Evolutionary conservation across 2,329 filamentous ascomycete genomes (phyloP), one percentile per base, ranked within the genome.

Genomic region (Cryphonectria naterciae): DNA sequence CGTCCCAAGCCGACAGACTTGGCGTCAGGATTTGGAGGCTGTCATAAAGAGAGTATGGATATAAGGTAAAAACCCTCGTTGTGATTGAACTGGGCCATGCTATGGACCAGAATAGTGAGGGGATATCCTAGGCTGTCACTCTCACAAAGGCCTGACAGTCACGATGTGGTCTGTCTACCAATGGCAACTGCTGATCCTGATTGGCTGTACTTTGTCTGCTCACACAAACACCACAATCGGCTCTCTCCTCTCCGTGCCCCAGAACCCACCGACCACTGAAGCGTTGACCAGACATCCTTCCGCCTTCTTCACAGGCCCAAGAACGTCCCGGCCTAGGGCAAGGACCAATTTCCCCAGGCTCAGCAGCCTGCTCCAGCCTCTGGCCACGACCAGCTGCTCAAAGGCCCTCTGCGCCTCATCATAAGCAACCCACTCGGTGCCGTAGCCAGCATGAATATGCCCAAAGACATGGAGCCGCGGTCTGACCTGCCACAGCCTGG

Each of bases 381-480:
- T 54, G 11, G 32, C 28, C 17, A 19, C 62, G 32, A 67, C 64
- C 43, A 70, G 28, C 35, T 32, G 32, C 35, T 67, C 63, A 25
- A 70, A 63, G 2, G 68, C 61, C 25, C 15, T 28, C 54, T 70
- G 32, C 19, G 19, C 19, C 35, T 35, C 43, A 49, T 62, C 68
- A 43, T 61, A 62, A 10, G 35, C 56, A 5, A 37, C 41, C 43
- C 54, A 62, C 32, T 67, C 64, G 28, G 37, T 46, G 4, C 68
- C 56, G n/a, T 54, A 28, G 3, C 75, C 77, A 52, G 73, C 78
- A 65, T 82, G 80, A 4, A 82, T 74, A 70, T 83, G 81, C 5
- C 81, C 80, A 70, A 81, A 82, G 19, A 81, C 78, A 70, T 81
- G 78, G 52, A 82, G 69, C 52, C 41, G 56, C 5, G 81, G 80